phyloP scores from a whole-genome alignment of 2,329 filamentous ascomycete species.

The Beauveria rudraprayagi region DNA sequence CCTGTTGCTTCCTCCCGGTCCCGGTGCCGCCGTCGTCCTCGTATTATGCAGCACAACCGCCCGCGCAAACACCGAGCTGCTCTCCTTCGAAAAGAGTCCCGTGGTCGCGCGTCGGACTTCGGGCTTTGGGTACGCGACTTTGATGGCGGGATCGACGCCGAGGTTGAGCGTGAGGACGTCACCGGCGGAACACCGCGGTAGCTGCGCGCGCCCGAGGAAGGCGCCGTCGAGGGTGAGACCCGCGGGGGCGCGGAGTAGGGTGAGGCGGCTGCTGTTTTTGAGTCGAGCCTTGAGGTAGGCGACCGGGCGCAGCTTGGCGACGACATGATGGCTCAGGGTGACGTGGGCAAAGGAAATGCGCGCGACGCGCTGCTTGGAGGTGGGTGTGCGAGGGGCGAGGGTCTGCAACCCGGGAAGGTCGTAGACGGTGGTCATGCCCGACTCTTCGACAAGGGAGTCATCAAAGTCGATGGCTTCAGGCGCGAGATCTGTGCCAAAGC shows the following conservation, averaged over 20 bases:
- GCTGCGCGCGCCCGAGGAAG: conserved; percentile 47
- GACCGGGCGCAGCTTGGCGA: conserved; percentile 51
- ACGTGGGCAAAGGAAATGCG: conserved; percentile 43
- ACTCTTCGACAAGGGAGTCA: conserved; percentile 49
- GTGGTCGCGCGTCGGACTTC: conserved; percentile 40
- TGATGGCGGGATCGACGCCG: conserved; percentile 48
- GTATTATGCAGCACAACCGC: conserved; percentile 41
- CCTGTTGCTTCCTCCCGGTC: conserved; percentile 22
- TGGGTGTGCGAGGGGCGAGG: conserved; percentile 40
- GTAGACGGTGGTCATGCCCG: conserved; percentile 52
- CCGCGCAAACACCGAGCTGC: conserved; percentile 38
- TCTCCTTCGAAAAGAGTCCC: conserved; percentile 43
- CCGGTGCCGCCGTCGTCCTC: conserved; percentile 13
- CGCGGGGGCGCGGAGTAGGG: conserved; percentile 45
- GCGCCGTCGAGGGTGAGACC: conserved; percentile 56
- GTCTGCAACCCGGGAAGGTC: conserved; percentile 52
- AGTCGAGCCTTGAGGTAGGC: conserved; percentile 53
- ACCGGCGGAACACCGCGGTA: conserved; percentile 46
- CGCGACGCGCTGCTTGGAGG: conserved; percentile 52
- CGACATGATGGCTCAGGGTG: conserved; percentile 47
- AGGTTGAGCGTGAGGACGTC: conserved; percentile 43
- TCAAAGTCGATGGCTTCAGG: conserved; percentile 21
- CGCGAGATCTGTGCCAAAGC: not conserved
- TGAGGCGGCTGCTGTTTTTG: conserved; percentile 46
- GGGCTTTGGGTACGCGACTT: conserved; percentile 44